A percentile compares a stretch with the other conserved stretches of the same genome.
Conservation (phyloP, 495 filamentous ascomycete species). For the Glonium stellatum region DNA sequence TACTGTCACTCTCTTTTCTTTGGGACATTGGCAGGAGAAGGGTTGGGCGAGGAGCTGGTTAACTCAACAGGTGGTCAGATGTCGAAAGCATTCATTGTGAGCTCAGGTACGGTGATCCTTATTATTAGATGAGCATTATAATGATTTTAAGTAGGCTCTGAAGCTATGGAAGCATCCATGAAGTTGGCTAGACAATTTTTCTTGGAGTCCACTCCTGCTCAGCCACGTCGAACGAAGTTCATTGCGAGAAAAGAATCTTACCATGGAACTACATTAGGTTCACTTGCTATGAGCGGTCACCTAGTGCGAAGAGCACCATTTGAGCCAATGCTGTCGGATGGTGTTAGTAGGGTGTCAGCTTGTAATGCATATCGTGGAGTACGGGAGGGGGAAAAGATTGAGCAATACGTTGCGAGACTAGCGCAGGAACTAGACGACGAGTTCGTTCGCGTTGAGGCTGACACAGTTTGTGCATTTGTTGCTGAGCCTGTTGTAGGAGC, state of each 20-base stretch:
- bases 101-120: slow-evolving; percentile 50
- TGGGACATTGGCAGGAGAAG: slow-evolving; percentile 31
- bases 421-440: slow-evolving; percentile 65
- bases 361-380: slow-evolving; percentile 58
- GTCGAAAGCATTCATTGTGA: slow-evolving; percentile 43
- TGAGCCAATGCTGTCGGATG: slow-evolving; percentile 53
- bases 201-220: slow-evolving; percentile 44
- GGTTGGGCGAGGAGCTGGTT: slow-evolving; percentile 40
- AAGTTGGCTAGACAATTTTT: slow-evolving; percentile 60
- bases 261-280: slow-evolving; percentile 30
- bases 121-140: background rate
- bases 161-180: slow-evolving; percentile 62
- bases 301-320: slow-evolving; percentile 9
- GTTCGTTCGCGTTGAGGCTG: slow-evolving; percentile 62
- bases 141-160: slow-evolving; percentile 46
- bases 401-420: slow-evolving; percentile 49
- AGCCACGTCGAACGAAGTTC: slow-evolving; percentile 40
- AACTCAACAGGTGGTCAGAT: slow-evolving; percentile 24
- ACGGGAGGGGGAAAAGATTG: slow-evolving; percentile 30
- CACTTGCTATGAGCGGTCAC: slow-evolving; percentile 30
- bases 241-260: slow-evolving; percentile 26
- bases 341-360: slow-evolving; percentile 59
- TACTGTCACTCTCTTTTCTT: slow-evolving; percentile 21
- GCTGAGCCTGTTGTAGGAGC: slow-evolving; percentile 64
- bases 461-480: slow-evolving; percentile 69